These are phyloP conservation scores for Hemisphaericaspora lyxosophila DNA, from an alignment of 1,139 yeast genomes.

Conservation along the genomic window DNA sequence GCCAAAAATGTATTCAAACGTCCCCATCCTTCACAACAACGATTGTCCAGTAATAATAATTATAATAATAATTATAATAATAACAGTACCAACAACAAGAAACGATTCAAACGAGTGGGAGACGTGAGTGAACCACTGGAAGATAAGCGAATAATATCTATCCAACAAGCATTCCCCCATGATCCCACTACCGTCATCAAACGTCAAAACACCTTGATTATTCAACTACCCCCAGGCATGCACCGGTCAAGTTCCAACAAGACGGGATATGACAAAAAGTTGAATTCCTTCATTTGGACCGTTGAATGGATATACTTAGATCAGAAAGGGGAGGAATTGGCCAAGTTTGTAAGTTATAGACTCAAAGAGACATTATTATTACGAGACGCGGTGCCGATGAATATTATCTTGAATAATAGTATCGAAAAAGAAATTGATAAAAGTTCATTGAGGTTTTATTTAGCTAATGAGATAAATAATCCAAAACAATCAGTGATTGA, in stretches of 20 bases:
- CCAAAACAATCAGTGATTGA: constrained; percentile 21
- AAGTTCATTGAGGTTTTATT: constrained; percentile 29
- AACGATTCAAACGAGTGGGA: constrained; percentile 23
- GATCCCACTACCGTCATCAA: constrained; percentile 27
- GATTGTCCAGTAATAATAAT: no score
- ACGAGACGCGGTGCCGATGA: constrained; percentile 42
- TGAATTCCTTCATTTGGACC: constrained; percentile 72
- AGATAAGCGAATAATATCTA: constrained; percentile 28
- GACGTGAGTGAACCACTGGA: constrained; percentile 12
- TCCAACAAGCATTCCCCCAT: constrained; percentile 23
- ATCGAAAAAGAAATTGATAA: constrained; percentile 16
- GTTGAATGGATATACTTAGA: constrained; percentile 65
- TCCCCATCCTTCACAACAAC: constrained; percentile 13
- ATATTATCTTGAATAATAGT: constrained; percentile 26
- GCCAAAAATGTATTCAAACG: constrained; percentile 42
- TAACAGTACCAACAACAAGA: constrained; percentile 24
- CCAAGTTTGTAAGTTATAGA: constrained; percentile 45
- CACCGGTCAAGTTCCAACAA: constrained; percentile 64
- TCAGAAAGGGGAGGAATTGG: constrained; percentile 19
- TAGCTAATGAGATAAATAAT: constrained; percentile 31
- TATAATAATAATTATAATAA: no score
- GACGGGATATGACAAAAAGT: constrained; percentile 70
- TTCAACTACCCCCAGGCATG: constrained; percentile 73
- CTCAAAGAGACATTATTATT: constrained; percentile 39
- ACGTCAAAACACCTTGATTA: constrained; percentile 39